Evolutionary conservation across 371 early-diverging fungal genomes (phyloP).

Genomic region (Gilbertella persicaria): DNA sequence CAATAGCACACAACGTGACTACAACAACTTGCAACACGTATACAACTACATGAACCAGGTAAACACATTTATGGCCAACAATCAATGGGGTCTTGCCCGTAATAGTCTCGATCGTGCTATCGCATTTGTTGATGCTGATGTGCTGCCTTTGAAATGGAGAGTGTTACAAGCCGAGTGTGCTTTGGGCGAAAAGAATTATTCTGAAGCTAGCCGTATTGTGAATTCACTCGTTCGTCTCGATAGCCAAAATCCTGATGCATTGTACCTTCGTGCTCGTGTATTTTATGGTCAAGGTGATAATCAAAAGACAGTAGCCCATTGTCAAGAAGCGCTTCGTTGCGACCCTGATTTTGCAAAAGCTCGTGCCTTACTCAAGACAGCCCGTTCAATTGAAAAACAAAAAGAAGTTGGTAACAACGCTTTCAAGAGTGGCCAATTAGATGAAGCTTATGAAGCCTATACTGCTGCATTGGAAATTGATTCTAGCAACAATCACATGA

Average conservation of each 20-base stretch:
- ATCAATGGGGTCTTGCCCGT: conserved; percentile 64
- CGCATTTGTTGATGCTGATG: conserved; percentile 55
- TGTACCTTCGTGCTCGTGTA: conserved; percentile 71
- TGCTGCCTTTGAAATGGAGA: conserved; percentile 69
- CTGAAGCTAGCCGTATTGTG: conserved; percentile 68
- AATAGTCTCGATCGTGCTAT: conserved; percentile 68
- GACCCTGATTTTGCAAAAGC: conserved; percentile 82
- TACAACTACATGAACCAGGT: conserved; percentile 62
- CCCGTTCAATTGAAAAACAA: conserved; percentile 62
- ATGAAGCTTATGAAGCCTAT: conserved; percentile 74
- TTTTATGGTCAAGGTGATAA: conserved; percentile 76
- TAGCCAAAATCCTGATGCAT: conserved; percentile 74
- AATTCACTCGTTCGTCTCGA: conserved; percentile 61
- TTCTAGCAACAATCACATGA: conserved; percentile 63
- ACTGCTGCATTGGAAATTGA: conserved; percentile 73
- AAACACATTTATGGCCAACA: conserved; percentile 51
- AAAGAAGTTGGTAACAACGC: conserved; percentile 80
- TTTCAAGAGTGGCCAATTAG: conserved; percentile 61
- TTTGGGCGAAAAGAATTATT: conserved; percentile 66
- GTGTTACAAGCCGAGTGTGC: conserved; percentile 73
- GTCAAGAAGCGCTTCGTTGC: conserved; percentile 71
- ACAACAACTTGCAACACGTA: conserved; percentile 50
- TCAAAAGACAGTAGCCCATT: conserved; percentile 59
- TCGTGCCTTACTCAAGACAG: conserved; percentile 61
- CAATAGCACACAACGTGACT: conserved; percentile 51